Conservation (phyloP, 805 yeast species). For the Starmerella scarabaei region DNA sequence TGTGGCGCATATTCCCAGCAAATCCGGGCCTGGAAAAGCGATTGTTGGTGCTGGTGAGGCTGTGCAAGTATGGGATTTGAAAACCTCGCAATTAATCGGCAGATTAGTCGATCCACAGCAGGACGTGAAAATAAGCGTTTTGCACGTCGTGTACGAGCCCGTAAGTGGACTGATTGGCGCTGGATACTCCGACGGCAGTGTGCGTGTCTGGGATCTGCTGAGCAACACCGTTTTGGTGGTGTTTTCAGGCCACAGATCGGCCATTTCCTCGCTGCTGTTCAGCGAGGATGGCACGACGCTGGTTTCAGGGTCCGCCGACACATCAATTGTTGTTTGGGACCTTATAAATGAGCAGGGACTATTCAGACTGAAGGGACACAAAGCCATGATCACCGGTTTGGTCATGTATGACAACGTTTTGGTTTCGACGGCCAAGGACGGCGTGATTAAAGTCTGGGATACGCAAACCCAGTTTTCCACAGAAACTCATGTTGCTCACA, state of each 20-base stretch:
- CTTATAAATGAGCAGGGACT: constrained; percentile 83
- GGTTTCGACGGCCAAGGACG: constrained; percentile 73
- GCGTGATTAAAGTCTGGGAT: constrained; percentile 88
- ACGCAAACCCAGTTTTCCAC: constrained; percentile 74
- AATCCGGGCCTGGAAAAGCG: constrained; percentile 43
- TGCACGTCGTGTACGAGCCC: constrained; percentile 47
- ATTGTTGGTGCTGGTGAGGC: constrained; percentile 80
- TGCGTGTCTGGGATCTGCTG: constrained; percentile 81
- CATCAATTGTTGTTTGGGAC: constrained; percentile 86
- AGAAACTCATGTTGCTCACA: constrained; percentile 88
- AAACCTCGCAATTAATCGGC: constrained; percentile 62
- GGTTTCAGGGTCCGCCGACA: constrained; percentile 75
- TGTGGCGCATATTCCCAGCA: constrained; percentile 51
- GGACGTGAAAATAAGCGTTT: constrained; percentile 51
- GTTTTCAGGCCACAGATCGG: constrained; percentile 83
- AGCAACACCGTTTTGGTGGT: constrained; percentile 65
- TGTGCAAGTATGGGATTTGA: constrained; percentile 78
- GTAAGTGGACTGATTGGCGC: constrained; percentile 64
- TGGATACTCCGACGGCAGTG: constrained; percentile 81
- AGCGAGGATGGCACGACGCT: constrained; percentile 75
- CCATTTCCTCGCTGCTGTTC: constrained; percentile 55
- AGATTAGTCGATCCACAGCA: constrained; percentile 29
- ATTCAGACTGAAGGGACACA: constrained; percentile 76
- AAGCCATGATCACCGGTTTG: constrained; percentile 75
- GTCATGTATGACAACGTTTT: constrained; percentile 46